A percentile compares a stretch with the other conserved stretches of the same genome.
phyloP scores from a whole-genome alignment of 352 stramenopile species.

The Globisporangium perplexum region DNA sequence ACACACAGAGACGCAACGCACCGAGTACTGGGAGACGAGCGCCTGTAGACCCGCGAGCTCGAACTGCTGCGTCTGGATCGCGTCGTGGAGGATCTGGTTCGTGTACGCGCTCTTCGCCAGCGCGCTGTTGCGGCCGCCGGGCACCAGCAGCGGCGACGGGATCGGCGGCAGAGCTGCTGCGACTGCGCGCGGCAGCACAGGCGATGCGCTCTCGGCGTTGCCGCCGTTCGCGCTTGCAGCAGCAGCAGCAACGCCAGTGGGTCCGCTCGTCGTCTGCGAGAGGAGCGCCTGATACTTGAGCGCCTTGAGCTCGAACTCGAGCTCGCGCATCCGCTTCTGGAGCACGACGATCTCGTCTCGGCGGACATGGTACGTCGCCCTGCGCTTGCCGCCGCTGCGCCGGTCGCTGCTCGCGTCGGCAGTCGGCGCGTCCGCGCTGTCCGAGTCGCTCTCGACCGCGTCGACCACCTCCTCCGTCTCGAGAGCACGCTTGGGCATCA shows the following conservation, averaged over 20 bases:
- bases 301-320: slow-evolving; percentile 9
- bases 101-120: slow-evolving; percentile 5
- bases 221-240: too few species aligned
- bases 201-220: too few species aligned
- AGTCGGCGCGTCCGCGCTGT: not conserved
- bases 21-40: slow-evolving; percentile 7
- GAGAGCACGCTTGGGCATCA: not conserved
- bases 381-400: not conserved
- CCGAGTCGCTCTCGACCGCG: slow-evolving; percentile 5
- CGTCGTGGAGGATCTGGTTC: slow-evolving; percentile 3
- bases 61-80: slow-evolving; percentile 7
- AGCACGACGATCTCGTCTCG: slow-evolving; percentile 10
- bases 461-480: not conserved
- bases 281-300: slow-evolving; percentile 10
- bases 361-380: slow-evolving; percentile 10
- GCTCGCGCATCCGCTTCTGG: slow-evolving; percentile 1
- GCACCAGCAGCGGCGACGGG: not conserved
- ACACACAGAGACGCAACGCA: too few species aligned
- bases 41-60: slow-evolving; percentile 8
- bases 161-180: not conserved
- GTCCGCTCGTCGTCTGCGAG: too few species aligned
- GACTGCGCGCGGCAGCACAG: not conserved
- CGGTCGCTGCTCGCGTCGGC: too few species aligned
- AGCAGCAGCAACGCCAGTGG: too few species aligned
- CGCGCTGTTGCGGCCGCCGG: not conserved